Evolutionary conservation across 768 basidiomycete species (phyloP), one percentile per base, ranked within the genome.

Genomic region (Mycena floridula): DNA sequence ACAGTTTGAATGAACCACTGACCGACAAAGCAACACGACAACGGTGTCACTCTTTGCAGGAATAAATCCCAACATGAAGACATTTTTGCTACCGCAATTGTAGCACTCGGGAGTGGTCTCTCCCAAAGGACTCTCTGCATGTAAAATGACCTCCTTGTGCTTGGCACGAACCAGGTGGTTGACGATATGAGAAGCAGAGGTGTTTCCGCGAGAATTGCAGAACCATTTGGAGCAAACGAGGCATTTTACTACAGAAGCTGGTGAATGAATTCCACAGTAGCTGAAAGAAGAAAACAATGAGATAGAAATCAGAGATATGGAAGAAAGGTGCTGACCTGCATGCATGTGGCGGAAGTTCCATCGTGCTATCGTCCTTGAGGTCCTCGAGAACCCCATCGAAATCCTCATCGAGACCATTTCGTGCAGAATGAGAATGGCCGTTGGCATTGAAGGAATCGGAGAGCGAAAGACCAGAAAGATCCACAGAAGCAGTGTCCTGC

Each of bases 81-180:
- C 96, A 58, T 99, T 99, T 68, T 96, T 97, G 71, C 89, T 94
- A 13, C 96, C 96, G 59, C 96, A 99, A 58, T 93, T 94, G 72
- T 99, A 99, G 63, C 96, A 99, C 68, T 99, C 96, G 0, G 96
- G 96, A 0, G 90, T 89, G 1, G 96, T 98, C 66, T 98, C 96
- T 2, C 96, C 96, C 3, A 99, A 73, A 2, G 95, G 91, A 47
- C 88, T 87, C 56, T 98, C 95, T 41, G 89, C 86, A 58, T 99
- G 96, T 24, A 99, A 68, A 49, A 95, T 89, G 50, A 99, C 95
- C 60, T 99, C 96, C 69, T 97, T 97, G 70, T 99, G 96, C 67
- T 97, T 97, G 24, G 96, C 94, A 58, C 95, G 91, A 40, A 99
- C 96, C 47, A 99, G 79, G 68, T 99, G 96, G 64, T 97, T 97